Conservation (phyloP, 306 rosid genomes). For the Prunus armeniaca region DNA sequence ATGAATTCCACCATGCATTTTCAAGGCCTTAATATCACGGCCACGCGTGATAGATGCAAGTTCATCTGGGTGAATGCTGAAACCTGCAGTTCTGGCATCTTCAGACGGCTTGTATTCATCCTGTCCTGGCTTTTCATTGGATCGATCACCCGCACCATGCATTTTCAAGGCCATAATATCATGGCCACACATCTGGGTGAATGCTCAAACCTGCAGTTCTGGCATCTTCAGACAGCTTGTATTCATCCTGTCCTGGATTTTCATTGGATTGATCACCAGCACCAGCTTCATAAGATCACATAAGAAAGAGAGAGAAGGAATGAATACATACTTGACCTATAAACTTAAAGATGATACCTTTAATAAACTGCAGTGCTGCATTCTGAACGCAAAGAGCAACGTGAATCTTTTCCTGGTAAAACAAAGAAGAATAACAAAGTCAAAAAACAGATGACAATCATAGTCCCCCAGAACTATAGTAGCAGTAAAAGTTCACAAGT, state of each 20-base stretch:
- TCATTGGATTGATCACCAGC: not conserved
- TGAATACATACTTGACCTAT: no score
- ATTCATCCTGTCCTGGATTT: constrained; percentile 36
- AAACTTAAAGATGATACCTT: no score
- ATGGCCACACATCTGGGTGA: constrained; percentile 65
- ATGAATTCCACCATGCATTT: constrained; percentile 50
- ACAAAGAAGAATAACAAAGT: no score
- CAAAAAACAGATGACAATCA: no score
- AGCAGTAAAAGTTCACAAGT: not conserved
- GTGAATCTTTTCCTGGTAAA: no score
- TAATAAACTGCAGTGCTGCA: no score
- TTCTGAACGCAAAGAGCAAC: no score
- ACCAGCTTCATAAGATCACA: no score
- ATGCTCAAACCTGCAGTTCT: constrained; percentile 68
- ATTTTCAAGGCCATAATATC: constrained; percentile 43
- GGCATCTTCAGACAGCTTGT: constrained; percentile 59
- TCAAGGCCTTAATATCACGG: constrained; percentile 52
- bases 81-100: constrained; percentile 73
- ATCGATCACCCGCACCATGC: constrained; percentile 33
- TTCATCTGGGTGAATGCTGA: constrained; percentile 81
- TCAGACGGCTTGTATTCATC: constrained; percentile 50
- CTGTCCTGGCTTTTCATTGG: constrained; percentile 17
- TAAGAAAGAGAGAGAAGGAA: no score
- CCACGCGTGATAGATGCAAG: constrained; percentile 64
- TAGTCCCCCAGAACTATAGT: no score